These are phyloP conservation scores for Verticillium zaregamsianum DNA, from an alignment of 2,329 filamentous ascomycete genomes.

Conservation along the genomic window DNA sequence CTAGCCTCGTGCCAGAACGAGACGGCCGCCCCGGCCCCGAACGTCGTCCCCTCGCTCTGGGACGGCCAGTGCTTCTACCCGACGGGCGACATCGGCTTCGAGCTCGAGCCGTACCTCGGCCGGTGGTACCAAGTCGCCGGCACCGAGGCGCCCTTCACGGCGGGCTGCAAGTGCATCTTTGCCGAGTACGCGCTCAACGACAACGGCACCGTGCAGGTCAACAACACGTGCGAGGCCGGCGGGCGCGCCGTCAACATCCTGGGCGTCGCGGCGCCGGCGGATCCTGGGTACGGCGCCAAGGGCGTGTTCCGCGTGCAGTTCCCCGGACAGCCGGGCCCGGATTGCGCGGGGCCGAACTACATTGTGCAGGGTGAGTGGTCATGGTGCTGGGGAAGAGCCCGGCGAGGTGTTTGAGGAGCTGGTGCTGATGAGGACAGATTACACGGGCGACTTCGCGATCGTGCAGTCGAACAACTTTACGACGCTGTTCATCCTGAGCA, in stretches of 20 bases:
- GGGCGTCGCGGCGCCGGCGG: conserved; percentile 21
- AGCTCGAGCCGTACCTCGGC: conserved; percentile 24
- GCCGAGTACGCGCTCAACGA: conserved; percentile 27
- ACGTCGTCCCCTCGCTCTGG: conserved; percentile 23
- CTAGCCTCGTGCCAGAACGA: conserved; percentile 9
- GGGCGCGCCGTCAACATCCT: conserved; percentile 22
- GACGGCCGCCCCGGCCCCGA: conserved; percentile 6
- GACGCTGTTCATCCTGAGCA: conserved; percentile 26
- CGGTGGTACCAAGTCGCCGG: conserved; percentile 29
- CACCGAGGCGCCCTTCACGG: conserved; percentile 23
- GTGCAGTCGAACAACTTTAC: conserved; percentile 27
- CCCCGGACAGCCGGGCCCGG: conserved; percentile 20
- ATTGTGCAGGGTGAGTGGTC: conserved; percentile 21
- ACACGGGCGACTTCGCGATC: conserved; percentile 24
- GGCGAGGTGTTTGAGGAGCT: background rate
- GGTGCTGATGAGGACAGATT: conserved; percentile 14
- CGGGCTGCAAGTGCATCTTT: conserved; percentile 25
- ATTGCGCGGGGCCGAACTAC: conserved; percentile 27
- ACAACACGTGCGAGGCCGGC: conserved; percentile 25
- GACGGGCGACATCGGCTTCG: conserved; percentile 20
- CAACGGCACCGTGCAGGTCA: conserved; percentile 24
- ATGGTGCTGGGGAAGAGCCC: too few relatives aligned
- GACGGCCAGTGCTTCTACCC: conserved; percentile 27
- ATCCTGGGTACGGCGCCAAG: conserved; percentile 20
- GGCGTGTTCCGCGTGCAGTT: conserved; percentile 26